Evolutionary conservation across 202 grass and related monocot genomes (phyloP).

Genomic region (Schoenoplectus triqueter): DNA sequence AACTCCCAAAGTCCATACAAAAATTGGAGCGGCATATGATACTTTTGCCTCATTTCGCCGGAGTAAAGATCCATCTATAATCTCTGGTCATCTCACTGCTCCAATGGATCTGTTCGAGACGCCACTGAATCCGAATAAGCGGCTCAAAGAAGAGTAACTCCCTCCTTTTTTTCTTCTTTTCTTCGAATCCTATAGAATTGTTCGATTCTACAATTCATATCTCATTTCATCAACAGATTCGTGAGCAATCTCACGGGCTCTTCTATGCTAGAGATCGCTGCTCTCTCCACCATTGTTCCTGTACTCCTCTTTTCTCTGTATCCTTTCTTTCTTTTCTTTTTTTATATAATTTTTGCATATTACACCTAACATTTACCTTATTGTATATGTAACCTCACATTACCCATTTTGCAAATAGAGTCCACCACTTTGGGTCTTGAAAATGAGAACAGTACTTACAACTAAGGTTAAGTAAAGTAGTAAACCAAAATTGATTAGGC

Average conservation of each 20-base stretch:
- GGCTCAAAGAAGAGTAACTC: constrained; percentile 77
- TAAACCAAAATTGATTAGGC: not conserved
- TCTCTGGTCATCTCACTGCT: not conserved
- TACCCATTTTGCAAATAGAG: not conserved
- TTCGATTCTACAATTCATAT: not conserved
- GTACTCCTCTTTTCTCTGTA: constrained; percentile 43
- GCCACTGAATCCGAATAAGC: constrained; percentile 67
- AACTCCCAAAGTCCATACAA: too few relatives aligned
- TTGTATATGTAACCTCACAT: not conserved
- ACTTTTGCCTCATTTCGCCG: not conserved
- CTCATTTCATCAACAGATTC: constrained; percentile 54
- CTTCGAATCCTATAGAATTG: not conserved
- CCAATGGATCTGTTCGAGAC: constrained; percentile 63
- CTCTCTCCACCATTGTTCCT: constrained; percentile 75
- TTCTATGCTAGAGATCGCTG: constrained; percentile 72
- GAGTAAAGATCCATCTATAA: not conserved
- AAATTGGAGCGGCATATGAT: not conserved
- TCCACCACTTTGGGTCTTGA: not conserved
- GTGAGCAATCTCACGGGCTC: constrained; percentile 88
- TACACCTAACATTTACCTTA: not conserved
- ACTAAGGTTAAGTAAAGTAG: not conserved
- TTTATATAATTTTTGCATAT: not conserved
- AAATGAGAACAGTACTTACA: not conserved
- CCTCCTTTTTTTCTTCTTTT: constrained; percentile 2
- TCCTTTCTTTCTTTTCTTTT: not conserved